These are phyloP conservation scores for Typha latifolia DNA, from an alignment of 176 grass and related monocot genomes.

Conservation along the genomic window DNA sequence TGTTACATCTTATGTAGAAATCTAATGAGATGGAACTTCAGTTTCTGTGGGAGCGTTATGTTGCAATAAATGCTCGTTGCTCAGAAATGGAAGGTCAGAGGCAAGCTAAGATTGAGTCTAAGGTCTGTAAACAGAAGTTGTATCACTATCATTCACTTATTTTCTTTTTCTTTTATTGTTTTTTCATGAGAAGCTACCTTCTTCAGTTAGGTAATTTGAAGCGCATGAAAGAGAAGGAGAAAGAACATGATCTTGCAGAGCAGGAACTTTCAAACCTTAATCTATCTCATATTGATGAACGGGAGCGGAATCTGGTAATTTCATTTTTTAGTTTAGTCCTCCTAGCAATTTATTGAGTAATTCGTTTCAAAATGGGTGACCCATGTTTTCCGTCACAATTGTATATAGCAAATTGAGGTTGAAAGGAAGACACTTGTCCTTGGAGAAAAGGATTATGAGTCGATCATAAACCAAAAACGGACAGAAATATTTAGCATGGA, in stretches of 20 bases:
- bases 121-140: constrained; percentile 35
- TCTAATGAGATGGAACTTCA: constrained; percentile 58
- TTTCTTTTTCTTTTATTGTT: neutral
- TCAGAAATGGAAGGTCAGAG: constrained; percentile 70
- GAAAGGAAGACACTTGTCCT: constrained; percentile 66
- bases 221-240: constrained; percentile 80
- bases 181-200: neutral
- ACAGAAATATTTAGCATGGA: constrained; percentile 71
- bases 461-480: constrained; percentile 51
- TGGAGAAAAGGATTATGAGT: constrained; percentile 61
- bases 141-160: neutral
- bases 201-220: constrained; percentile 57
- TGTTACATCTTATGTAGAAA: constrained; percentile 44
- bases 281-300: constrained; percentile 79
- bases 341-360: neutral
- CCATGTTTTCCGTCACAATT: constrained; percentile 24
- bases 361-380: constrained; percentile 1
- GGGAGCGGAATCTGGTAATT: constrained; percentile 64
- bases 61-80: constrained; percentile 46
- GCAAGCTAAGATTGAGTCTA: constrained; percentile 52
- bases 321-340: neutral
- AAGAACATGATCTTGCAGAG: constrained; percentile 56
- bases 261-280: constrained; percentile 68
- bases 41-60: constrained; percentile 56
- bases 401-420: constrained; percentile 73